Conservation (phyloP, 768 basidiomycete species). For the Pisolithus marmoratus region DNA sequence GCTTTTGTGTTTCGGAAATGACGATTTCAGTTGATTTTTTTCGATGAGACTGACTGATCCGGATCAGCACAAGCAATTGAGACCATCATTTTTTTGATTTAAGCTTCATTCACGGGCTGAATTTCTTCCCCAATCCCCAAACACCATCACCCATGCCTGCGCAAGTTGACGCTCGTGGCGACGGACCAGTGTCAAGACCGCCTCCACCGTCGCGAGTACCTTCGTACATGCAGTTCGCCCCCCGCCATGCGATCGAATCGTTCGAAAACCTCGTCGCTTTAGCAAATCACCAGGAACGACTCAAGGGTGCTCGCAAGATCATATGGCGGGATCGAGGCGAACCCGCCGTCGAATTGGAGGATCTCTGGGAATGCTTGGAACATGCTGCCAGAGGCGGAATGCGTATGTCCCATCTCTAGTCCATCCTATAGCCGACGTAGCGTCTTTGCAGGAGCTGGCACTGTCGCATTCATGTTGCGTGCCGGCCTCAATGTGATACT, state of each 20-base stretch:
- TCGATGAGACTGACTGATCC: too few relatives aligned
- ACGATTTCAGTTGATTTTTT: too few relatives aligned
- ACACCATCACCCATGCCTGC: not conserved
- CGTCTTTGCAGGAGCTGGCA: constrained; percentile 58
- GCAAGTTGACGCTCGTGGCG: not conserved
- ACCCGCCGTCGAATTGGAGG: constrained; percentile 61
- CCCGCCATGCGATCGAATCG: constrained; percentile 57
- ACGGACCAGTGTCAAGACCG: not conserved
- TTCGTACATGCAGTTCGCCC: constrained; percentile 46
- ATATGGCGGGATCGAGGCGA: constrained; percentile 80
- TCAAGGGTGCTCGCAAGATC: constrained; percentile 69
- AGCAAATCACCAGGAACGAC: constrained; percentile 75
- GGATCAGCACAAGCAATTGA: too few relatives aligned
- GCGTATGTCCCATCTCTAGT: constrained; percentile 41
- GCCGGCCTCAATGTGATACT: constrained; percentile 80
- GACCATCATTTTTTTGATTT: too few relatives aligned
- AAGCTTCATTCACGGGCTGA: too few relatives aligned
- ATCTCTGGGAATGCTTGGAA: constrained; percentile 58
- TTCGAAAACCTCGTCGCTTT: constrained; percentile 83
- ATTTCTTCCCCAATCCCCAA: not conserved
- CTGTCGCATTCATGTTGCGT: constrained; percentile 76
- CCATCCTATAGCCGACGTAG: not conserved
- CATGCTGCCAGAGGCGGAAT: constrained; percentile 69
- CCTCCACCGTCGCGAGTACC: constrained; percentile 14
- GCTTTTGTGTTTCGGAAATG: too few relatives aligned